Conservation (phyloP, 2,329 filamentous ascomycete species). For the Ceratocystis harringtonii region DNA sequence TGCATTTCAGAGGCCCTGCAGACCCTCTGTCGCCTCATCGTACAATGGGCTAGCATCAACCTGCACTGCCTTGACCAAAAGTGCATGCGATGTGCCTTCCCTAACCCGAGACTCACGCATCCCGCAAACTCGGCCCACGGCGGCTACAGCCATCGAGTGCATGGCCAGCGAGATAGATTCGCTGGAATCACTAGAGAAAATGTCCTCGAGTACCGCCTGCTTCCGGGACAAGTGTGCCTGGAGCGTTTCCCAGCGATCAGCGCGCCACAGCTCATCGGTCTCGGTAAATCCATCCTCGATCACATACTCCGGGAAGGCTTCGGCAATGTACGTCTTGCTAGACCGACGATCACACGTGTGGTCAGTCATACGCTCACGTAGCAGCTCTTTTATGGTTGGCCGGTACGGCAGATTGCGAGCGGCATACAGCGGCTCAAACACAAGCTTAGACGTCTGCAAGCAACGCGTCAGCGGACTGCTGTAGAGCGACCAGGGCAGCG, state of each 20-base stretch:
- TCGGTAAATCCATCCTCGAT: slow-evolving; percentile 42
- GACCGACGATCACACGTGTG: slow-evolving; percentile 48
- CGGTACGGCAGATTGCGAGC: slow-evolving; percentile 29
- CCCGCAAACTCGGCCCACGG: slow-evolving; percentile 29
- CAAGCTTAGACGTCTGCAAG: slow-evolving; percentile 39
- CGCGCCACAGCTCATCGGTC: slow-evolving; percentile 37
- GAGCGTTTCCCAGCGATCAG: slow-evolving; percentile 34
- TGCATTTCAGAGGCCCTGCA: not conserved
- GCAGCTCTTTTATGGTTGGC: slow-evolving; percentile 41
- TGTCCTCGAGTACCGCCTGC: slow-evolving; percentile 30
- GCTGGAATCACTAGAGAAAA: slow-evolving; percentile 29
- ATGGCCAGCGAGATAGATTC: slow-evolving; percentile 34
- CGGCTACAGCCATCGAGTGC: slow-evolving; percentile 34
- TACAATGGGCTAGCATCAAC: slow-evolving; percentile 14
- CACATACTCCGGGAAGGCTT: slow-evolving; percentile 34
- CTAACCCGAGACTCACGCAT: slow-evolving; percentile 31
- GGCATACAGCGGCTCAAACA: slow-evolving; percentile 31
- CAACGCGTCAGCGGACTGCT: slow-evolving; percentile 44
- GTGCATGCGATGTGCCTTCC: slow-evolving; percentile 39
- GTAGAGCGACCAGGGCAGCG: slow-evolving; percentile 39
- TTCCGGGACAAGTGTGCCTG: slow-evolving; percentile 32
- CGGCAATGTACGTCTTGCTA: slow-evolving; percentile 32
- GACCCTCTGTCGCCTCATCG: slow-evolving; percentile 5
- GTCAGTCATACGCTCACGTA: slow-evolving; percentile 43
- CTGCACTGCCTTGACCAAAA: slow-evolving; percentile 34